phyloP scores from a whole-genome alignment of 139 green algal genomes.

The Chlorella sp. region DNA sequence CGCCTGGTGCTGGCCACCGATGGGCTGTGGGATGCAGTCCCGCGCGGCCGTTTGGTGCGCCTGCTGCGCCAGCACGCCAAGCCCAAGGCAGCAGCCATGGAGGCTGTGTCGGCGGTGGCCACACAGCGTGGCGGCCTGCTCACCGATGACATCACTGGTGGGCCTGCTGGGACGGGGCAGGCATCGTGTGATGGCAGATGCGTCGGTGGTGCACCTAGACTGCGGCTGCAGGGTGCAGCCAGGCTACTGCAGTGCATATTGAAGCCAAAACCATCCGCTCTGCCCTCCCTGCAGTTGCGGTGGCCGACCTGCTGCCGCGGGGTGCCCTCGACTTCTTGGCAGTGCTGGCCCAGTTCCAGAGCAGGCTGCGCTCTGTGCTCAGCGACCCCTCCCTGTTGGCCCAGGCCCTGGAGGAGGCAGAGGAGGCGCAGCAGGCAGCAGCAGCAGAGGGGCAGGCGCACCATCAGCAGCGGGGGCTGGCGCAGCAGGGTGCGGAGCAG shows the following conservation, averaged over 20 bases:
- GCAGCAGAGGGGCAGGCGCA: too few species aligned
- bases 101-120: slow-evolving; percentile 14
- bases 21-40: slow-evolving; percentile 86
- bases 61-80: slow-evolving; percentile 37
- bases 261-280: too few species aligned
- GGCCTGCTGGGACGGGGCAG: too few species aligned
- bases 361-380: slow-evolving; percentile 11
- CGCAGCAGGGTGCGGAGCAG: too few species aligned
- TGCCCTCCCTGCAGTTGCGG: slow-evolving; percentile 67
- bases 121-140: slow-evolving; percentile 39
- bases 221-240: too few species aligned
- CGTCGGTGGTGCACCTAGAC: too few species aligned
- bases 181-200: too few species aligned
- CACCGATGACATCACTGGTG: slow-evolving; percentile 74
- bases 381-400: background rate
- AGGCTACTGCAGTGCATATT: too few species aligned
- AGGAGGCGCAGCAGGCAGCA: background rate
- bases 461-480: background rate
- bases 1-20: slow-evolving; percentile 88
- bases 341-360: background rate
- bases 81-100: slow-evolving; percentile 26
- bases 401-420: background rate
- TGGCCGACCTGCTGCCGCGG: slow-evolving; percentile 81
- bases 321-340: background rate
- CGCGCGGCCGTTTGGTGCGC: slow-evolving; percentile 38